These are phyloP conservation scores for Colletotrichum sp. DNA, from an alignment of 2,329 filamentous ascomycete species.

Conservation along the genomic window DNA sequence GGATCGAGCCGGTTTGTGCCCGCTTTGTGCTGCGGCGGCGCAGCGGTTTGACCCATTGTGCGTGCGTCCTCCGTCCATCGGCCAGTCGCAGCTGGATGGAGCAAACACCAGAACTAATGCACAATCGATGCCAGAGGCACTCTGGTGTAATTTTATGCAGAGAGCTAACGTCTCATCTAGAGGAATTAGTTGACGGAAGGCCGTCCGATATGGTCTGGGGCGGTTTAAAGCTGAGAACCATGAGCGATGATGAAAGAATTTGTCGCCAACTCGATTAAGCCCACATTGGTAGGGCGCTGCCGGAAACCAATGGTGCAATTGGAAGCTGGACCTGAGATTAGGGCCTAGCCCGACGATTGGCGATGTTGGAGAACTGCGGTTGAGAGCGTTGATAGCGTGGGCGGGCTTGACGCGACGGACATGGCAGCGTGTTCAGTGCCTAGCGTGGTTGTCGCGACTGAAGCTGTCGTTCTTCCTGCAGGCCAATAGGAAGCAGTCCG, in stretches of 20 bases:
- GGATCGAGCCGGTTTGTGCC: slow-evolving; percentile 13
- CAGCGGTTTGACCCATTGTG: slow-evolving; percentile 15
- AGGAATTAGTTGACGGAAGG: neutral
- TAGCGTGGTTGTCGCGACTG: neutral
- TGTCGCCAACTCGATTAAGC: neutral
- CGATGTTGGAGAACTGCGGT: neutral
- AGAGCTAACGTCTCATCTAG: slow-evolving; percentile 19
- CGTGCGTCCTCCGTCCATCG: neutral
- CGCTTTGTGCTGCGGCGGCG: slow-evolving; percentile 18
- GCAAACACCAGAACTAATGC: slow-evolving; percentile 13
- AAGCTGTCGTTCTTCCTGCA: neutral
- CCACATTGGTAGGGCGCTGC: neutral
- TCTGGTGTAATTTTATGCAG: slow-evolving; percentile 18
- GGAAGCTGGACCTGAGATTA: neutral
- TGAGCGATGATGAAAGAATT: neutral
- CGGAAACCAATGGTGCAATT: neutral
- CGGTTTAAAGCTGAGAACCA: neutral
- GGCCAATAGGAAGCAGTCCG: neutral
- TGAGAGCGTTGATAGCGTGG: neutral
- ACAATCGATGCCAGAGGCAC: neutral
- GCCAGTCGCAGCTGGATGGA: slow-evolving; percentile 11
- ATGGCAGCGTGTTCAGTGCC: neutral
- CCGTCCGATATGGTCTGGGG: neutral
- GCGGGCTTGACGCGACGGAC: neutral
- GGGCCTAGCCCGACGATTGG: neutral